Evolutionary conservation across 371 early-diverging fungal species (phyloP), one percentile per base, ranked within the genome.

Genomic region (Apophysomyces trapeziformis): DNA sequence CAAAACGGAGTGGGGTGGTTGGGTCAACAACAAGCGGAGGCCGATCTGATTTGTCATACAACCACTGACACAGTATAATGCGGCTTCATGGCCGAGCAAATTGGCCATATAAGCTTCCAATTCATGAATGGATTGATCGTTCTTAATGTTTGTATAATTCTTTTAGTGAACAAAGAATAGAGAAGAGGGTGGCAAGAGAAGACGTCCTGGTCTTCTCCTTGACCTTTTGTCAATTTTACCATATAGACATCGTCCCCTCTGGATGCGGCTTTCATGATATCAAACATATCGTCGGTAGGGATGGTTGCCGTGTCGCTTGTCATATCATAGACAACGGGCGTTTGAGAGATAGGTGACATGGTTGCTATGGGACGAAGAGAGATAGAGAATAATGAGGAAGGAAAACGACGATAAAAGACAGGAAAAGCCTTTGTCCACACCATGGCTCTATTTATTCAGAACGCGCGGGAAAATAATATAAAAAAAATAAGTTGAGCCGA

Each of bases 11-110:
- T 94, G 88, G 0, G 96, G 96, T n/a, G 95, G 94, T 39, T 83
- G 81, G 36, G 70, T 71, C 7, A 96, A 70, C 45, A 91, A 89
- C 0, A 88, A 70, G n/a, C 96, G 90, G 46, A 95, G 82, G 11
- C 89, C 95, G 11, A 96, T 66, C 75, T 96, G 92, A 75, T 96
- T 97, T 60, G 92, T 77, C 92, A 96, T 91, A 12, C 94, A 94
- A 0, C 93, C 95, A 2, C 89, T 86, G 0, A 87, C 81, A 64
- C 91, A 89, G 72, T 93, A 96, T 7, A 97, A 73, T 7, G 90
- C 93, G 0, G 89, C 87, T 67, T 93, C 90, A 38, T 93, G 84
- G 16, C 92, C 92, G 21, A 92, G 79, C 14, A 95, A 73, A 14
- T 80, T 63, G 12, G 94, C 91, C 0, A 92, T 85, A 56, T 78